Evolutionary conservation across 139 green algal genomes (phyloP), one percentile per base, ranked within the genome.

Genomic region (Trebouxia sp.): DNA sequence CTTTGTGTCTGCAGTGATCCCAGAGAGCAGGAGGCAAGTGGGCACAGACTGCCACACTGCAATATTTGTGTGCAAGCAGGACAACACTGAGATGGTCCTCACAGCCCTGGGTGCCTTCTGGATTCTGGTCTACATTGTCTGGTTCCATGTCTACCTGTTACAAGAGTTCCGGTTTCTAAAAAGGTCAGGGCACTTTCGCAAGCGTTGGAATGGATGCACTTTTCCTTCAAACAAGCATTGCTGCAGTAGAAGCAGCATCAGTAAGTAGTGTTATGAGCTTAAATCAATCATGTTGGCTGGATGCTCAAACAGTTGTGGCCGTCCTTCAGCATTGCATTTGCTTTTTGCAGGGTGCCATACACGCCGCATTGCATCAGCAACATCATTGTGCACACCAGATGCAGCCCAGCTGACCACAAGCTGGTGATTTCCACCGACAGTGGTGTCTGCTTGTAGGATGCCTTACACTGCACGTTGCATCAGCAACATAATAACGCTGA

Each of bases 401-500:
- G n/a, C n/a, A n/a, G n/a, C n/a, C n/a, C n/a, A n/a, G n/a, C n/a
- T n/a, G n/a, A n/a, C n/a, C n/a, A n/a, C n/a, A n/a, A n/a, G n/a
- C n/a, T n/a, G n/a, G n/a, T n/a, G n/a, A n/a, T n/a, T n/a, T n/a
- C n/a, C n/a, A n/a, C n/a, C n/a, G n/a, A n/a, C n/a, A n/a, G n/a
- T n/a, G n/a, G n/a, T n/a, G n/a, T n/a, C n/a, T 65, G n/a, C n/a
- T n/a, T 65, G 51, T 22, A 65, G 51, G 22, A 32, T 65, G 51
- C 51, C 51, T 32, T 70, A 70, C 5, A 15, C 8, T 7, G 32
- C 24, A 15, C 24, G 42, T 32, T 20, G 58, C 30, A 70, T 70
- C 58, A 70, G 58, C 58, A 70, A 70, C 32, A 11, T 70, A 12
- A 12, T 70, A n/a, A n/a, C n/a, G n/a, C n/a, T n/a, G n/a, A n/a